Evolutionary conservation across 352 stramenopile genomes (phyloP).

Genomic region (Pythium sukuiense): DNA sequence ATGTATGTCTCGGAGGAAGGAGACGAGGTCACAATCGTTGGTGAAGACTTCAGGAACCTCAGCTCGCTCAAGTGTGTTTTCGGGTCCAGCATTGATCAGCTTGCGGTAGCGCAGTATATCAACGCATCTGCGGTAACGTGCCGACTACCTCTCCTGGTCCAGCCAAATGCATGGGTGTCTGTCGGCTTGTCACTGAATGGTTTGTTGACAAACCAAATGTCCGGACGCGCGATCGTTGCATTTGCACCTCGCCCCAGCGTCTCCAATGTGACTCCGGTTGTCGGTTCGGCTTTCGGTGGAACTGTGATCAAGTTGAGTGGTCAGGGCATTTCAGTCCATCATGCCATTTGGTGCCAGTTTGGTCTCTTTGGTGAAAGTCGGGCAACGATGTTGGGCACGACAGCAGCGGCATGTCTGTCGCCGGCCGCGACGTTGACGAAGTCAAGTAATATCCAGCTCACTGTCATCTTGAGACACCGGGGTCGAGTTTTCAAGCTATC

Average conservation of each 20-base stretch:
- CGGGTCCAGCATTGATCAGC: constrained; percentile 12
- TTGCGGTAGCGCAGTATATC: constrained; percentile 32
- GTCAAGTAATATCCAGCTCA: constrained; percentile 2
- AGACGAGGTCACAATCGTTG: constrained; percentile 31
- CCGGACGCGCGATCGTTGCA: constrained; percentile 3
- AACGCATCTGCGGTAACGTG: constrained; percentile 38
- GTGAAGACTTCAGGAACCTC: constrained; percentile 38
- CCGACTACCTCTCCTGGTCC: constrained; percentile 24
- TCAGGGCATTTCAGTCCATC: constrained; percentile 11
- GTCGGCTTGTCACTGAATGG: constrained; percentile 22
- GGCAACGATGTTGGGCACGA: constrained; percentile 9
- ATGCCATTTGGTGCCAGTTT: constrained; percentile 13
- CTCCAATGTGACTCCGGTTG: background rate
- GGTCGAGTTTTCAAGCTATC: background rate
- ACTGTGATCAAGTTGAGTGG: constrained; percentile 2
- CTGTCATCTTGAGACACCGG: background rate
- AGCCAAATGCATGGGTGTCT: constrained; percentile 13
- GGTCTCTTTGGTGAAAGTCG: background rate
- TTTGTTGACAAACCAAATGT: background rate
- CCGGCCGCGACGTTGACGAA: background rate
- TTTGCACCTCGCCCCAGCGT: constrained; percentile 11
- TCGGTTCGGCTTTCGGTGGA: background rate
- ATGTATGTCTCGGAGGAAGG: constrained; percentile 12
- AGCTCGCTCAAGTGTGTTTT: constrained; percentile 44
- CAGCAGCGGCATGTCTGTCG: background rate